These are phyloP conservation scores for Xylaria sp. DNA, from an alignment of 2,329 filamentous ascomycete genomes.

Conservation along the genomic window DNA sequence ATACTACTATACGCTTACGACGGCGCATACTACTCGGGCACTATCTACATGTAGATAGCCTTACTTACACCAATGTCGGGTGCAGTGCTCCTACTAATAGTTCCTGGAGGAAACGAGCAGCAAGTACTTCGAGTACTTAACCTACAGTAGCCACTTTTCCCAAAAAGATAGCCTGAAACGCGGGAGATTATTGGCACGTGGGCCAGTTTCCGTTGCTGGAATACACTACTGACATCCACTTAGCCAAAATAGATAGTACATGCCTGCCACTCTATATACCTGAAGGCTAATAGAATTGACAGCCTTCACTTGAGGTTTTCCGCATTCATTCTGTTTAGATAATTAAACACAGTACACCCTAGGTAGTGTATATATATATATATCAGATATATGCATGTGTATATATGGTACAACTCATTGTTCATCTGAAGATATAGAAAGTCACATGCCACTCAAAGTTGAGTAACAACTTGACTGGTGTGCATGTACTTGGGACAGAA, in stretches of 20 bases:
- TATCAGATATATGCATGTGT: neutral
- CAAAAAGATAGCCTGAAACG: constrained; percentile 24
- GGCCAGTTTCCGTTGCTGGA: neutral
- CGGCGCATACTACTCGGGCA: no score
- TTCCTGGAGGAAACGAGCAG: neutral
- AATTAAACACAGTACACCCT: neutral
- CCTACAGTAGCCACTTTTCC: constrained; percentile 10
- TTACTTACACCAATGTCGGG: no score
- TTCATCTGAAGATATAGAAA: no score
- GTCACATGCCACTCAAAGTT: no score
- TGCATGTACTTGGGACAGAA: no score
- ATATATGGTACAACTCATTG: neutral
- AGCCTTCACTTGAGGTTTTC: neutral
- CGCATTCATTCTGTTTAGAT: neutral
- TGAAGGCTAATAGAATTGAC: neutral
- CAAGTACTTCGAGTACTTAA: neutral
- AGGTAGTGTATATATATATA: neutral
- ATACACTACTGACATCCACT: neutral
- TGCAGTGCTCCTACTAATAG: neutral
- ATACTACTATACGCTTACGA: no score
- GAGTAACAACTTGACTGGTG: no score
- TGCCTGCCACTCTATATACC: neutral
- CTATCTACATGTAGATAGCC: no score
- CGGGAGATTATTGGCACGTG: constrained; percentile 16
- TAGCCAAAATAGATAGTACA: neutral